Conservation (phyloP, 805 yeast species). For the Ogataea wickerhamii region DNA sequence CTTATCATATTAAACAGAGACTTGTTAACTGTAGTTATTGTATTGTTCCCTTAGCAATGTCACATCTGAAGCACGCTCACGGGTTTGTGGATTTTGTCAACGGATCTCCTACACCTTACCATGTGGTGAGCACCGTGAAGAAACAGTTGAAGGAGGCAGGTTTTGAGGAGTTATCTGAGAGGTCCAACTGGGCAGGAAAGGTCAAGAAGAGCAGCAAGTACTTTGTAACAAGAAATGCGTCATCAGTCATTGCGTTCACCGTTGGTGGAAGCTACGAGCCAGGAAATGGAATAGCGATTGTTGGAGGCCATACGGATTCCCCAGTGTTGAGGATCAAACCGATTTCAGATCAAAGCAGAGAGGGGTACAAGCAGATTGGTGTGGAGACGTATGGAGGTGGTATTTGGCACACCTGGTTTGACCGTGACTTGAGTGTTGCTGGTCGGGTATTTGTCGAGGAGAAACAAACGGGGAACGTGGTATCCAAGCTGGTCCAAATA, state of each 20-base stretch:
- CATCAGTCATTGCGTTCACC: conserved; percentile 83
- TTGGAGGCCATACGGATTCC: conserved; percentile 96
- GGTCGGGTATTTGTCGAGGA: conserved; percentile 79
- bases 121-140: conserved; percentile 73
- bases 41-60: too few species aligned
- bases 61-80: conserved; percentile 38
- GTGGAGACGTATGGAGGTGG: conserved; percentile 97
- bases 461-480: conserved; percentile 42
- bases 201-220: conserved; percentile 60
- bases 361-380: conserved; percentile 85
- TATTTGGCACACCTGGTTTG: conserved; percentile 96
- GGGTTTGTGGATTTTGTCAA: conserved; percentile 78
- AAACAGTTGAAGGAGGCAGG: conserved; percentile 55
- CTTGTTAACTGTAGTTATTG: too few species aligned
- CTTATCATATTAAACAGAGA: too few species aligned
- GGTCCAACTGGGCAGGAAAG: conserved; percentile 61
- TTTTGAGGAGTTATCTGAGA: conserved; percentile 69
- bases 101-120: conserved; percentile 90
- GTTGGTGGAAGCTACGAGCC: conserved; percentile 70
- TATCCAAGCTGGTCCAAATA: conserved; percentile 71
- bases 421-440: conserved; percentile 85
- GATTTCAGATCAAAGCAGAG: conserved; percentile 60
- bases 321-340: conserved; percentile 91
- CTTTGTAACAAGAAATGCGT: conserved; percentile 84
- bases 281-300: conserved; percentile 81